These are phyloP conservation scores for Suillus paluster DNA, from an alignment of 768 basidiomycete species.

Conservation along the genomic window DNA sequence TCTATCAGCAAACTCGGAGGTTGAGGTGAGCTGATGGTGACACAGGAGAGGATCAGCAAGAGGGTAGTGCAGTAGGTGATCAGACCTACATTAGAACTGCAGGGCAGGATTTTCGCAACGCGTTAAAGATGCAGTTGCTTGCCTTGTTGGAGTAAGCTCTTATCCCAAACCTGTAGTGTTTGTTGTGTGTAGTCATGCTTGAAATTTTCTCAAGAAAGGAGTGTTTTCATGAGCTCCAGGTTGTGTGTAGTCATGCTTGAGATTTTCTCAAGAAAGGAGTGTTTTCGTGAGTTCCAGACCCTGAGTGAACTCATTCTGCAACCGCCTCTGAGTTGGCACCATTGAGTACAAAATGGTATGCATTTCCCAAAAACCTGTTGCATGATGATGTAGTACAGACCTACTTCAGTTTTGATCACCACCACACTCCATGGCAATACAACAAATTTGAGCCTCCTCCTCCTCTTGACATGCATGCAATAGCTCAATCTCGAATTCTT, in stretches of 20 bases:
- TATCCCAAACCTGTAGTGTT: no score
- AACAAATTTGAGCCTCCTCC: not conserved
- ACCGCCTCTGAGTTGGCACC: no score
- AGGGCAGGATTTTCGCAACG: not conserved
- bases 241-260: no score
- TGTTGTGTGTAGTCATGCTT: no score
- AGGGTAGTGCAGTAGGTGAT: not conserved
- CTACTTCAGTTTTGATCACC: not conserved
- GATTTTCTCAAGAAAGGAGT: no score
- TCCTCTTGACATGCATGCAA: not conserved
- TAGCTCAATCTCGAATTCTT: not conserved
- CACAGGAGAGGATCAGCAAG: not conserved
- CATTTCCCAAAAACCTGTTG: no score
- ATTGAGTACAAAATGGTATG: no score
- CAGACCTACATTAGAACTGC: not conserved
- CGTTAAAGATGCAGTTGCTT: not conserved
- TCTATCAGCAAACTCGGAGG: not conserved
- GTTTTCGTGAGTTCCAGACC: no score
- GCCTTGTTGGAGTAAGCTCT: not conserved
- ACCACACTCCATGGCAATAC: not conserved
- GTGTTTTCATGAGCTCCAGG: no score
- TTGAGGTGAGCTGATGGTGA: no score
- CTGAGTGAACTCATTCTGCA: no score
- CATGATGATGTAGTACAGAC: not conserved
- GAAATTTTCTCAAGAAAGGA: no score